Evolutionary conservation across 192 early-diverging fungal genomes (phyloP).

Genomic region (Podila verticillata): DNA sequence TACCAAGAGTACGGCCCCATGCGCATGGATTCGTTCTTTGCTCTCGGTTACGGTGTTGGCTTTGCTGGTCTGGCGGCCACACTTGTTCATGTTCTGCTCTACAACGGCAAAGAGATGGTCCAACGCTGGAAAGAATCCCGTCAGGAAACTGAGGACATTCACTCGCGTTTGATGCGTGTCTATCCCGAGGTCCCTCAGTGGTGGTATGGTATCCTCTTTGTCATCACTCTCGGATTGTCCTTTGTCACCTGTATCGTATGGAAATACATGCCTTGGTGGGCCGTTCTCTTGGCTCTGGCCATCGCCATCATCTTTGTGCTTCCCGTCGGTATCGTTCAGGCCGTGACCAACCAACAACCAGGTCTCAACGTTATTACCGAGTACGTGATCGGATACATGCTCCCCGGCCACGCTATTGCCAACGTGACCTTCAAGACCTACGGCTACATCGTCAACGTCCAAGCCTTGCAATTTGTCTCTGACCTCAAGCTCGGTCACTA

Average conservation of each 20-base stretch:
- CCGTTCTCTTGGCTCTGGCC: constrained; percentile 62
- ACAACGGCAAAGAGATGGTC: constrained; percentile 73
- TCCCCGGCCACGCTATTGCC: constrained; percentile 80
- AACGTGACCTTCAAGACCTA: constrained; percentile 88
- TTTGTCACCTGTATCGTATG: constrained; percentile 57
- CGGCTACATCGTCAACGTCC: constrained; percentile 76
- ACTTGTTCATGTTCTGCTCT: constrained; percentile 65
- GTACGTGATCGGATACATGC: constrained; percentile 80
- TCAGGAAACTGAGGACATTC: constrained; percentile 62
- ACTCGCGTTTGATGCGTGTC: constrained; percentile 67
- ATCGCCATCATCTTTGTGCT: constrained; percentile 71
- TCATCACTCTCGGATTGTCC: constrained; percentile 46
- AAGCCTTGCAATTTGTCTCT: constrained; percentile 71
- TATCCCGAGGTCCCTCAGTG: constrained; percentile 73
- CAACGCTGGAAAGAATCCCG: constrained; percentile 50
- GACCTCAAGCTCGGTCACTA: constrained; percentile 82
- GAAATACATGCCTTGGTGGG: constrained; percentile 78
- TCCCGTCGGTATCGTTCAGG: constrained; percentile 82
- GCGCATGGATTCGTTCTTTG: constrained; percentile 14
- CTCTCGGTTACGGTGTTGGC: constrained; percentile 48
- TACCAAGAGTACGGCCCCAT: constrained; percentile 54
- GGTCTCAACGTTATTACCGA: constrained; percentile 87
- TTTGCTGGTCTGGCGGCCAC: constrained; percentile 61
- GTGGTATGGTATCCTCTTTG: constrained; percentile 60
- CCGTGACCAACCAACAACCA: constrained; percentile 76